Base-by-base conservation (phyloP, 306 rosid genomes). In the Ormosia emarginata region DNA sequence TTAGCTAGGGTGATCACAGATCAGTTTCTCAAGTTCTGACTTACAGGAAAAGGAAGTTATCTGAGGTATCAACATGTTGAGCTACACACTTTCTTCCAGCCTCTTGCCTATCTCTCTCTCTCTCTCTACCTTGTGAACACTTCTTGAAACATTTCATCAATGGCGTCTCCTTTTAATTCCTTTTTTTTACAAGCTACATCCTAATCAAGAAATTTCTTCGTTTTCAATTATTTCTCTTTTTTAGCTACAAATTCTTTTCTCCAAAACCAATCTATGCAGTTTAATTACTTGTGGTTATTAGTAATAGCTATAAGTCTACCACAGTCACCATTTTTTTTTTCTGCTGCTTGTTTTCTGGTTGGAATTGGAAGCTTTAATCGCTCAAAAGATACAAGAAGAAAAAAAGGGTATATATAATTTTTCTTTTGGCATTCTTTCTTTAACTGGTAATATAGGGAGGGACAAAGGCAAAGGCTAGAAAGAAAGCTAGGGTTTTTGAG, bases 31-130 rank as follows among this genome's bases (percentile, higher is more conserved):
- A 71, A 77, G 13, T 34, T 52, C 61, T 14, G 47, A 57, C 68
- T 44, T 74, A 8, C 69, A 67, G 75, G 78, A 67, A 66, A 74
- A 67, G 64, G 50, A 74, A 72, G 73, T 59, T 29, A 61, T 44
- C 52, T 10, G 50, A 83, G 86, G 83, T 83, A 65, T 32, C 40
- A 65, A 63, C 24, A 33, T 33, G 36, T 44, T 80, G 70, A 69
- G 9, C 82, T 49, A 4, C 18, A 18, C 50, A 67, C 39, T 52
- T 57, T 68, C 47, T 18, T 2, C 18, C 3, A 0, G 0, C 24
- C 17, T 32, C 52, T 7, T 30, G 6, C 80, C 24, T n/a, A 1
- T 18, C 72, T 18, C 41, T 14, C 56, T 37, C 18, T 41, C 39
- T 34, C 15, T 44, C 72, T 18, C 47, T 5, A 4, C 9, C 37